These are phyloP conservation scores for Croton setiger DNA, from an alignment of 441 rosid genomes.

Conservation along the genomic window DNA sequence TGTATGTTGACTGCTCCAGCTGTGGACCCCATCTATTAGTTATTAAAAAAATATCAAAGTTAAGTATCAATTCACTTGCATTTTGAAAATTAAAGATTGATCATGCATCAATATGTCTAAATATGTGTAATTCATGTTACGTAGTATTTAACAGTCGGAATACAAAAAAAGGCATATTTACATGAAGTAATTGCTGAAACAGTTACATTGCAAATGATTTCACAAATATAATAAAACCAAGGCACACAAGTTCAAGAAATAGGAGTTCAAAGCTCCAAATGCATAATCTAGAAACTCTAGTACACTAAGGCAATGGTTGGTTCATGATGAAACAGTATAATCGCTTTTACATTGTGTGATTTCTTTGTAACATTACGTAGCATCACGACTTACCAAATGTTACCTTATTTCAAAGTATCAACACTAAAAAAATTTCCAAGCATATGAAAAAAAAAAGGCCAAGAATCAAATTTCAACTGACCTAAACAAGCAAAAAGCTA, in stretches of 20 bases:
- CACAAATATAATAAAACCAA: too few species aligned
- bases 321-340: too few species aligned
- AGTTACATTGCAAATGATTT: not conserved
- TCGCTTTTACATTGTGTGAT: too few species aligned
- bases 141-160: not conserved
- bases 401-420: too few species aligned
- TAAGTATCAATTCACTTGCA: constrained; percentile 1
- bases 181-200: not conserved
- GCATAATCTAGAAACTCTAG: too few species aligned
- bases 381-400: too few species aligned
- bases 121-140: not conserved
- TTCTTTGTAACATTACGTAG: too few species aligned
- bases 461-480: not conserved
- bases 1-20: constrained; percentile 82
- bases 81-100: not conserved
- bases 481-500: not conserved
- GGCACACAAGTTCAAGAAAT: too few species aligned
- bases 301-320: too few species aligned
- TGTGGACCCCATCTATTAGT: constrained; percentile 71
- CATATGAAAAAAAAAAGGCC: not conserved
- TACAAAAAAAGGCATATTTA: not conserved
- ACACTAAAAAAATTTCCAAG: not conserved
- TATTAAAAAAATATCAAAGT: constrained; percentile 4
- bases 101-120: not conserved
- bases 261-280: too few species aligned